Evolutionary conservation across 805 yeast genomes (phyloP), one percentile per base, ranked within the genome.

Genomic region (Candida ascalaphidarum): DNA sequence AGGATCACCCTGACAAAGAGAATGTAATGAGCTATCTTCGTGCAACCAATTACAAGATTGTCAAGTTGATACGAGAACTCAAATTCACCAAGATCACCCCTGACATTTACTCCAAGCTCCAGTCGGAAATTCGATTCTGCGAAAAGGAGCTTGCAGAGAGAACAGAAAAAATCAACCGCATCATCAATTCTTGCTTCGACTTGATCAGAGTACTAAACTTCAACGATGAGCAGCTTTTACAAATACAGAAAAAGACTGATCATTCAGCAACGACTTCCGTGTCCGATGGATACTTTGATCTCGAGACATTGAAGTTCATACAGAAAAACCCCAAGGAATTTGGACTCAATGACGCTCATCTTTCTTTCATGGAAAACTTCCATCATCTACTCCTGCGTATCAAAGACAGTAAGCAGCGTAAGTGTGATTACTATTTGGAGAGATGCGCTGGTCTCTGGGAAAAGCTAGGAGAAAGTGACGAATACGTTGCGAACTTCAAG

Each of bases 381-480:
- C 31, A 46, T 6, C 48, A 53, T 10, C 36, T 61, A 4, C 39
- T 71, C 6, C 38, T 45, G 10, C 40, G 39, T 24, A 50, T 57
- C 11, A 63, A 52, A 35, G 48, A 43, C 12, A 43, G 52, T 26
- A 58, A 51, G 27, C 66, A 56, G 36, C 48, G 44, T 44, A 63
- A 58, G 39, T 51, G 44, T 38, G 55, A 60, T 7, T 35, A 52
- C 7, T 50, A 58, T 18, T 34, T 56, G 5, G 34, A 44, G 2
- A 58, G 65, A 11, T 77, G 83, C 41, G 41, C 50, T 10, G 41
- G 42, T 5, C 51, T 81, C 18, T 80, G 88, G 86, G 46, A 40
- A 2, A 74, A 69, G 39, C 55, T 81, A 5, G 67, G 68, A 10
- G 74, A 77, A 35, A 65, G 65, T 17, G 38, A 52, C 6, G 48